Conservation (phyloP, 352 stramenopile genomes). For the Phytopythium chamaehyphon region DNA sequence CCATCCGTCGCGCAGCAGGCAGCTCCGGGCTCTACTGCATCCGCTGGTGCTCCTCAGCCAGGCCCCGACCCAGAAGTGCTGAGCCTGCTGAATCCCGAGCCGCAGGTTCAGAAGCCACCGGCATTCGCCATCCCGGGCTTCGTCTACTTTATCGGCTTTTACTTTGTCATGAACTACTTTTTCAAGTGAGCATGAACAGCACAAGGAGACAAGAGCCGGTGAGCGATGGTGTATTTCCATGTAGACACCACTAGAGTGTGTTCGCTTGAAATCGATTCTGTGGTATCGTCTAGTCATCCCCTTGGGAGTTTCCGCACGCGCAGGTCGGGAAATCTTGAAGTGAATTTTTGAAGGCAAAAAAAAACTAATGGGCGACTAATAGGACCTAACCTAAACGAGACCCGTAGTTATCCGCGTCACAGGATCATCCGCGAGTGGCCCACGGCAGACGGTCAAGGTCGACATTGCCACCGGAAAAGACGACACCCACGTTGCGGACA, state of each 20-base stretch:
- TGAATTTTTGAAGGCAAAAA: no score
- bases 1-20: not conserved
- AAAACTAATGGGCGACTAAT: no score
- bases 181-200: constrained; percentile 21
- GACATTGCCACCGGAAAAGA: constrained; percentile 66
- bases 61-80: constrained; percentile 33
- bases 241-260: no score
- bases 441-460: constrained; percentile 60
- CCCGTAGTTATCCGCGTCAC: no score
- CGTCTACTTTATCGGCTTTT: constrained; percentile 67
- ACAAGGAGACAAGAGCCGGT: no score
- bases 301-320: no score
- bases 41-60: constrained; percentile 14
- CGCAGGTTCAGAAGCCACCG: constrained; percentile 44
- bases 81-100: constrained; percentile 35
- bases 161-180: constrained; percentile 70
- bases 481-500: constrained; percentile 44
- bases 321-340: no score
- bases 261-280: no score
- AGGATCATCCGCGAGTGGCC: constrained; percentile 5
- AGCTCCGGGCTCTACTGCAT: constrained; percentile 1
- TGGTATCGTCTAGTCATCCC: no score
- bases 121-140: constrained; percentile 54
- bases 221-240: no score
- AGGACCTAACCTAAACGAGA: no score